Evolutionary conservation across 768 basidiomycete genomes (phyloP).

Genomic region (Lentinula detonsa): DNA sequence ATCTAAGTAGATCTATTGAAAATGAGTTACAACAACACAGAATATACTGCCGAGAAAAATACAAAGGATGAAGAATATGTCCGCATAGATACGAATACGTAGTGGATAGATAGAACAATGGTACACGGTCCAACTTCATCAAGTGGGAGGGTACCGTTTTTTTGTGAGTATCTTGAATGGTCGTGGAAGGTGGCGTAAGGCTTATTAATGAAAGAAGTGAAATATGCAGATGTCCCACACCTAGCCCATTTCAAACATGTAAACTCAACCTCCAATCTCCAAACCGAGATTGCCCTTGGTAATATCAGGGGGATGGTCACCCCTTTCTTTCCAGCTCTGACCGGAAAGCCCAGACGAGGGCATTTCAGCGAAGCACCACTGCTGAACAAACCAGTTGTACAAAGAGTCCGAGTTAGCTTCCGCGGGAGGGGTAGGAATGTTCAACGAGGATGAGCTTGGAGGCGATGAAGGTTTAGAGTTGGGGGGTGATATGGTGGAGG

Average conservation of each 20-base stretch:
- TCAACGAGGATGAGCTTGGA: not conserved
- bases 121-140: no score
- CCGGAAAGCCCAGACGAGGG: not conserved
- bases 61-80: no score
- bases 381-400: conserved; percentile 3
- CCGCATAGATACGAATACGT: not conserved
- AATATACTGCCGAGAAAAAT: not conserved
- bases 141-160: no score
- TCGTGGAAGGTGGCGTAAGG: no score
- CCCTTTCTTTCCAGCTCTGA: not conserved
- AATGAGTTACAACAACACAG: not conserved
- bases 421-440: not conserved
- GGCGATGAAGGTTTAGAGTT: not conserved
- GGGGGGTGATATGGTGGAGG: not conserved
- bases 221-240: not conserved
- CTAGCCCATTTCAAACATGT: not conserved
- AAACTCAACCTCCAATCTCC: not conserved
- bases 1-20: no score
- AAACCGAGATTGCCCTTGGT: not conserved
- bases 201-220: not conserved
- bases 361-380: conserved; percentile 5
- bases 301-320: not conserved
- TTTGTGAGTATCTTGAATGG: no score
- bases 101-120: not conserved
- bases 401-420: not conserved